Percentiles rank a stretch among this genome's conserved stretches.
Evolutionary conservation across 805 yeast genomes (phyloP).

Genomic region (Sungouiella blattae): DNA sequence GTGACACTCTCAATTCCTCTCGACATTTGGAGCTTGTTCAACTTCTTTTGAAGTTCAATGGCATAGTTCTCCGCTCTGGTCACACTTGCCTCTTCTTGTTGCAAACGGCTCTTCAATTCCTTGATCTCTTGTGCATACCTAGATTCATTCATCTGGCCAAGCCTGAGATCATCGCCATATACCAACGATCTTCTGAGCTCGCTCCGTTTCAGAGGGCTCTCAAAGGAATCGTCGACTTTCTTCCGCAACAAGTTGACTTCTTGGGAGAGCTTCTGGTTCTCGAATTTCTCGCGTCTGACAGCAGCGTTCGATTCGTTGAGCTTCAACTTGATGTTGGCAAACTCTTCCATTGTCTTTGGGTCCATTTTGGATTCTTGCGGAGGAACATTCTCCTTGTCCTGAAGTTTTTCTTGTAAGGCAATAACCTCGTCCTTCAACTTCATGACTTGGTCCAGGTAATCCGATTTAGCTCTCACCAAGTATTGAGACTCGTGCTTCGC

Average conservation of each 20-base stretch:
- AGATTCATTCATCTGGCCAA: conserved; percentile 12
- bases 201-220: conserved; percentile 17
- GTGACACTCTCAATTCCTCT: conserved; percentile 31
- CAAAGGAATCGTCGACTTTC: conserved; percentile 14
- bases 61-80: conserved; percentile 50
- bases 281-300: conserved; percentile 45
- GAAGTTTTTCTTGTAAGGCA: conserved; percentile 18
- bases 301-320: conserved; percentile 50
- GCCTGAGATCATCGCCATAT: conserved; percentile 27
- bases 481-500: conserved; percentile 23
- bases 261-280: conserved; percentile 45
- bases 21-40: conserved; percentile 39
- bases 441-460: conserved; percentile 26
- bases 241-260: conserved; percentile 60
- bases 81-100: conserved; percentile 50
- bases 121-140: conserved; percentile 40
- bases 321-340: conserved; percentile 46
- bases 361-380: conserved; percentile 9
- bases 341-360: conserved; percentile 35
- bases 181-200: conserved; percentile 29
- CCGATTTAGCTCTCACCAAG: conserved; percentile 19
- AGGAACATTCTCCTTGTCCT: conserved; percentile 38
- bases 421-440: conserved; percentile 21
- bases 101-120: conserved; percentile 44
- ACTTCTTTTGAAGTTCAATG: conserved; percentile 40